These are phyloP conservation scores for Warburgia ugandensis DNA, from an alignment of 164 flowering plant species.

Conservation along the genomic window DNA sequence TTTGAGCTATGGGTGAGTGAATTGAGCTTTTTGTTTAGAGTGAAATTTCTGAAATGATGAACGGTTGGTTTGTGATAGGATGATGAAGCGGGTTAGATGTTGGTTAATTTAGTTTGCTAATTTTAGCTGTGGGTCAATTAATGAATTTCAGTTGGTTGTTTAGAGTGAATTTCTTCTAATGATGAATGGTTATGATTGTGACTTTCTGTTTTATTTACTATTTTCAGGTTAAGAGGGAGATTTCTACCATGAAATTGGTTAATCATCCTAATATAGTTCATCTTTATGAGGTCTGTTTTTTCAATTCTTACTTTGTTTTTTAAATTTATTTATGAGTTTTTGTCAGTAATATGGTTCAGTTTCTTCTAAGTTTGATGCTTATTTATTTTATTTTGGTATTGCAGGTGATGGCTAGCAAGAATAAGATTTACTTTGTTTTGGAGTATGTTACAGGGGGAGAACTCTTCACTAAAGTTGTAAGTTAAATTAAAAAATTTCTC, in stretches of 20 bases:
- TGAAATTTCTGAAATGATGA: no score
- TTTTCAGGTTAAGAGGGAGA: slow-evolving; percentile 13
- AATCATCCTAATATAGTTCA: slow-evolving; percentile 11
- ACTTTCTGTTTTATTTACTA: background rate
- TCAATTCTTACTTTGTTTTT: background rate
- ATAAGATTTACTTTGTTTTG: slow-evolving; percentile 12
- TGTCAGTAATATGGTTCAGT: background rate
- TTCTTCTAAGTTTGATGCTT: background rate
- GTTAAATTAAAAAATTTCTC: background rate
- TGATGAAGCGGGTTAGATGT: no score
- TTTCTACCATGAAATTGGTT: slow-evolving; percentile 12
- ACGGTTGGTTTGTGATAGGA: no score
- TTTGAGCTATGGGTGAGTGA: background rate
- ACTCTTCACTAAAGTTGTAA: slow-evolving; percentile 12
- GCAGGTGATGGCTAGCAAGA: slow-evolving; percentile 18
- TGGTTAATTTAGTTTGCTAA: no score
- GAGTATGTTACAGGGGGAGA: slow-evolving; percentile 16
- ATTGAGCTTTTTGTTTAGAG: background rate
- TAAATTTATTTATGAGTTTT: background rate
- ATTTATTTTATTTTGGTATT: background rate
- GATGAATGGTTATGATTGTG: background rate
- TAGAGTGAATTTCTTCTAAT: background rate
- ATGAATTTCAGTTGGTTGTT: background rate
- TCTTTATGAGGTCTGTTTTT: slow-evolving; percentile 11
- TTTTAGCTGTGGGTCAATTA: background rate